Conservation (phyloP, 2,329 filamentous ascomycete genomes). For the Biscogniauxia marginata region DNA sequence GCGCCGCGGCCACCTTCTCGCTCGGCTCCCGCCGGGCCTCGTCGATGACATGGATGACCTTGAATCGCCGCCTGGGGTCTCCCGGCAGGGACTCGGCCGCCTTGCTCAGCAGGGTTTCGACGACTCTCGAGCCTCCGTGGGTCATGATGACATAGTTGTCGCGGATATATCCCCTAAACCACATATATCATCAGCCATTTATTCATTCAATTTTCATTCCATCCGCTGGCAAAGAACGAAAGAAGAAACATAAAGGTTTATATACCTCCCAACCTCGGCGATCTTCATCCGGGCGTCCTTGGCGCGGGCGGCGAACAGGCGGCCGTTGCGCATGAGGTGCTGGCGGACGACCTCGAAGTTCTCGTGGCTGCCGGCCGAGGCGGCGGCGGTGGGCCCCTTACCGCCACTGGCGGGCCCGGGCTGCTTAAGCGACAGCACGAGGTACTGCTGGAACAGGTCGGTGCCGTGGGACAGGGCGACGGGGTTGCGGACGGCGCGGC, state of each 20-base stretch:
- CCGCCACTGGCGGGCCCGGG: conserved; percentile 37
- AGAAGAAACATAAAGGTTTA: no score
- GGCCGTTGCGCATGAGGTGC: conserved; percentile 82
- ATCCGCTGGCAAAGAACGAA: no score
- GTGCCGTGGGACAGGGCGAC: conserved; percentile 92
- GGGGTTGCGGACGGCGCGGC: conserved; percentile 77
- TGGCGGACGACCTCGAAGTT: conserved; percentile 81
- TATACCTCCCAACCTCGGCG: conserved; percentile 62
- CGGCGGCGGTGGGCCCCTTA: no score
- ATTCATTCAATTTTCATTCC: no score
- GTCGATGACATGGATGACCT: conserved; percentile 76
- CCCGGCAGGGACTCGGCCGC: conserved; percentile 64
- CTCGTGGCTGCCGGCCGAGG: conserved; percentile 37
- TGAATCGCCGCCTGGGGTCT: conserved; percentile 63
- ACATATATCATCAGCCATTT: no score
- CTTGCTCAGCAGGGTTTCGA: conserved; percentile 71
- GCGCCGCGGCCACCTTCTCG: conserved; percentile 65
- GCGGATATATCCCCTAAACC: conserved; percentile 47
- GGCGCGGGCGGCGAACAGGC: conserved; percentile 81
- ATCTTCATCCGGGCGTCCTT: conserved; percentile 84
- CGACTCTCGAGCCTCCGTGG: conserved; percentile 83
- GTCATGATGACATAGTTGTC: conserved; percentile 84
- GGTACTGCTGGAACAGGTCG: conserved; percentile 91
- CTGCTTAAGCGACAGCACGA: conserved; percentile 71
- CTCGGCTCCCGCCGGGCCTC: conserved; percentile 59